These are phyloP conservation scores for Spizellomyces punctatus DNA, from an alignment of 192 early-diverging fungal species.

Conservation along the genomic window DNA sequence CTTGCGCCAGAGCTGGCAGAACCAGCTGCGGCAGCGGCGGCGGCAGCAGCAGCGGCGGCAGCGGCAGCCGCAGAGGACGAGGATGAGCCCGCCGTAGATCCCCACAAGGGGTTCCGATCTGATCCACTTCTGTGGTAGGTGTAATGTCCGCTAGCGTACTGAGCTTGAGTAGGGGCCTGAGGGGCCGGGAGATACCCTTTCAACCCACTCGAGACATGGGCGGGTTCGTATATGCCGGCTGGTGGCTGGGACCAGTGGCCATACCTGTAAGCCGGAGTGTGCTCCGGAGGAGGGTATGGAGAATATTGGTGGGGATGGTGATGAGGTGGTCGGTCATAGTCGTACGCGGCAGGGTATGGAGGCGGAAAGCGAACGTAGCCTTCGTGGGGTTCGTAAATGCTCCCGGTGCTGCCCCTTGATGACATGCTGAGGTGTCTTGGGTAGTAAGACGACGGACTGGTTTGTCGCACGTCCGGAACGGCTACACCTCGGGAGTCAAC, in stretches of 20 bases:
- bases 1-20: neutral
- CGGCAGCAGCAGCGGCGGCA: neutral
- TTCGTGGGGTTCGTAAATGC: neutral
- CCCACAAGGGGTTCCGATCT: neutral
- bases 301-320: neutral
- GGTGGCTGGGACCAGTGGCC: neutral
- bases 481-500: neutral
- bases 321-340: conserved; percentile 2
- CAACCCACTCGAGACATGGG: neutral
- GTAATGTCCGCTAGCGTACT: neutral
- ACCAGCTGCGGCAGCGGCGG: neutral
- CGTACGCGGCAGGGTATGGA: neutral
- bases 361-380: neutral
- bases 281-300: neutral
- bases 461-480: neutral
- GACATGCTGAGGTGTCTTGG: neutral
- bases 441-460: conserved; percentile 1
- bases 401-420: neutral
- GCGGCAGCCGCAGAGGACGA: neutral
- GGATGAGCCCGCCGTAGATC: neutral
- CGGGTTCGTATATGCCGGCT: neutral
- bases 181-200: neutral
- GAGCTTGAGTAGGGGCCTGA: neutral
- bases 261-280: neutral
- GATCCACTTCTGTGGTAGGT: neutral